These are phyloP conservation scores for Ustilago vetiveriae DNA, from an alignment of 1,284 basidiomycete species.

Conservation along the genomic window DNA sequence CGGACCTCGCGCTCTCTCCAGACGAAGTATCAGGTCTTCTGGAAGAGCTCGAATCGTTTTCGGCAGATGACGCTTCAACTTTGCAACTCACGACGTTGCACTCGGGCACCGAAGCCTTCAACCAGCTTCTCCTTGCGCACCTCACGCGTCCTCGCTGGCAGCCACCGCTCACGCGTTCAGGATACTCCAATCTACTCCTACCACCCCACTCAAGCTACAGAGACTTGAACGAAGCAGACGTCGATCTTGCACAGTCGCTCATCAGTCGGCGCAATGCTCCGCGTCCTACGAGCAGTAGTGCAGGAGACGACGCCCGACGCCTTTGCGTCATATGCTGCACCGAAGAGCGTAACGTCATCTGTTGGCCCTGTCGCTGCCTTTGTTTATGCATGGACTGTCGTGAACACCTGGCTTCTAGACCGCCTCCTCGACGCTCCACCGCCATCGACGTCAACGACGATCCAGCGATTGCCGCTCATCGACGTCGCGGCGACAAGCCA, in stretches of 20 bases:
- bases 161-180: slow-evolving; percentile 46
- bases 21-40: slow-evolving; percentile 30
- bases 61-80: slow-evolving; percentile 4
- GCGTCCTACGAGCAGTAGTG: too few relatives aligned
- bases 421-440: slow-evolving; percentile 24
- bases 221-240: too few relatives aligned
- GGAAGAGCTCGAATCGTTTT: slow-evolving; percentile 13
- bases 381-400: slow-evolving; percentile 63
- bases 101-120: slow-evolving; percentile 32
- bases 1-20: not conserved
- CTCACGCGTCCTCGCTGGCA: slow-evolving; percentile 20
- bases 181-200: slow-evolving; percentile 25
- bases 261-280: slow-evolving; percentile 7
- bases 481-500: slow-evolving; percentile 3
- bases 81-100: slow-evolving; percentile 21
- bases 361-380: slow-evolving; percentile 65
- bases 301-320: slow-evolving; percentile 31
- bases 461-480: not conserved
- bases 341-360: slow-evolving; percentile 56
- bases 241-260: slow-evolving; percentile 18
- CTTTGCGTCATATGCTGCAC: slow-evolving; percentile 43
- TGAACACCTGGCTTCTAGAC: slow-evolving; percentile 53
- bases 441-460: too few relatives aligned
- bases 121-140: slow-evolving; percentile 47
- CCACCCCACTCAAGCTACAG: too few relatives aligned